These are phyloP conservation scores for Arachis monticola DNA, from an alignment of 331 rosid genomes.

Conservation along the genomic window DNA sequence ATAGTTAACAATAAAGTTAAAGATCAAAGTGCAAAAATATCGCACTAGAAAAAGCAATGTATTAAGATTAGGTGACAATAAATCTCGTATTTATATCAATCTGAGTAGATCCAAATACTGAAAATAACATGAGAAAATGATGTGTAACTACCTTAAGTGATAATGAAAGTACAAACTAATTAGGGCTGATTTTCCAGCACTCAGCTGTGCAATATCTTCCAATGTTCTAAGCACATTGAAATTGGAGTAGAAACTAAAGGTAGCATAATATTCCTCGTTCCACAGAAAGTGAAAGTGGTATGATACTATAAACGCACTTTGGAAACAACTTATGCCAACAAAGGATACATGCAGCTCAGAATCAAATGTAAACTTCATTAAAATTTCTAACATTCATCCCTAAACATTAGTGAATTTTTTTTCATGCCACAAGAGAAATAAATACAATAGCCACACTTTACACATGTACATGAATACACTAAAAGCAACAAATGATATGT, in stretches of 20 bases:
- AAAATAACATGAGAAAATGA: slow-evolving; percentile 35
- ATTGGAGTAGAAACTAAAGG: slow-evolving; percentile 8
- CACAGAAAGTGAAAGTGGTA: slow-evolving; percentile 26
- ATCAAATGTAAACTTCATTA: slow-evolving; percentile 8
- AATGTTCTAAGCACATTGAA: slow-evolving; percentile 1
- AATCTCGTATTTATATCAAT: not conserved
- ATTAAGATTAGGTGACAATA: not conserved
- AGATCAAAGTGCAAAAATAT: not conserved
- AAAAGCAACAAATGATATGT: slow-evolving; percentile 12
- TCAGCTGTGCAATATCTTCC: slow-evolving; percentile 12
- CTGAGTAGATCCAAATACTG: not conserved
- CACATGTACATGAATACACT: slow-evolving; percentile 3
- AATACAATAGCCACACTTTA: slow-evolving; percentile 4
- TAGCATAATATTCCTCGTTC: not conserved
- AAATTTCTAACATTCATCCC: slow-evolving; percentile 31
- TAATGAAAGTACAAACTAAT: not conserved
- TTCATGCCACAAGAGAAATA: slow-evolving; percentile 30
- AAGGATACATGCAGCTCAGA: slow-evolving; percentile 31
- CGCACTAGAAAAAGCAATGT: not conserved
- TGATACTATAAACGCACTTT: slow-evolving; percentile 33
- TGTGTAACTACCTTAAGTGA: slow-evolving; percentile 15
- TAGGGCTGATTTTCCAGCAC: not conserved
- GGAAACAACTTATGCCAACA: slow-evolving; percentile 31
- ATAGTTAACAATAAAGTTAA: not conserved
- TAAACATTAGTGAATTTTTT: not conserved